Conservation (phyloP, 345 rosid species). For the Populus pruinosa region DNA sequence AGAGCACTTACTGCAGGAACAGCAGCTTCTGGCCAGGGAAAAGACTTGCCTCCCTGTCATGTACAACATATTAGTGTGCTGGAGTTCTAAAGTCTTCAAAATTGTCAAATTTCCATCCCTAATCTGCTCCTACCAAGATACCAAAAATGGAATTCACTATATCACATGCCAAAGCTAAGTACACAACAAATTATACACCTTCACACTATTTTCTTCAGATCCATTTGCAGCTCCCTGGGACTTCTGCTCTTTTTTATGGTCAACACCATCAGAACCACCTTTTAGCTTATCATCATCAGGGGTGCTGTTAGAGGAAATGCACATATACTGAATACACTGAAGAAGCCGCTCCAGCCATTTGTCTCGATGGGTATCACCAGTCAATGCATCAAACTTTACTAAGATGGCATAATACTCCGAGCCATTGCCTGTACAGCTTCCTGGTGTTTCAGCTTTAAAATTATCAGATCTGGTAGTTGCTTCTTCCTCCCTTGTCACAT, state of each 20-base stretch:
- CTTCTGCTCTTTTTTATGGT: slow-evolving; percentile 25
- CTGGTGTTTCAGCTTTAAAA: slow-evolving; percentile 71
- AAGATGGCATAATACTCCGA: slow-evolving; percentile 58
- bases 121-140: background rate
- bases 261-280: slow-evolving; percentile 35
- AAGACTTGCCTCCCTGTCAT: slow-evolving; percentile 47
- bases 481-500: slow-evolving; percentile 77
- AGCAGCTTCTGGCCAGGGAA: slow-evolving; percentile 89
- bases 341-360: slow-evolving; percentile 89
- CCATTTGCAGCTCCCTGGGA: slow-evolving; percentile 33
- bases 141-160: background rate
- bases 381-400: slow-evolving; percentile 52
- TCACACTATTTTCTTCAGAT: slow-evolving; percentile 42
- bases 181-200: slow-evolving; percentile 31
- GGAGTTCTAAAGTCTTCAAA: slow-evolving; percentile 1
- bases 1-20: slow-evolving; percentile 71
- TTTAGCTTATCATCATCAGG: slow-evolving; percentile 39
- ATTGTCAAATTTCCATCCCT: slow-evolving; percentile 11
- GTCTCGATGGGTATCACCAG: slow-evolving; percentile 78
- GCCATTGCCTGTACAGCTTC: slow-evolving; percentile 59
- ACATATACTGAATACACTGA: slow-evolving; percentile 64
- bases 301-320: slow-evolving; percentile 41
- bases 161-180: background rate
- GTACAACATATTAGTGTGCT: slow-evolving; percentile 3
- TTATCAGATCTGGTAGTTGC: slow-evolving; percentile 38